These are phyloP conservation scores for Mucor mucedo DNA, from an alignment of 371 early-diverging fungal species.

Conservation along the genomic window DNA sequence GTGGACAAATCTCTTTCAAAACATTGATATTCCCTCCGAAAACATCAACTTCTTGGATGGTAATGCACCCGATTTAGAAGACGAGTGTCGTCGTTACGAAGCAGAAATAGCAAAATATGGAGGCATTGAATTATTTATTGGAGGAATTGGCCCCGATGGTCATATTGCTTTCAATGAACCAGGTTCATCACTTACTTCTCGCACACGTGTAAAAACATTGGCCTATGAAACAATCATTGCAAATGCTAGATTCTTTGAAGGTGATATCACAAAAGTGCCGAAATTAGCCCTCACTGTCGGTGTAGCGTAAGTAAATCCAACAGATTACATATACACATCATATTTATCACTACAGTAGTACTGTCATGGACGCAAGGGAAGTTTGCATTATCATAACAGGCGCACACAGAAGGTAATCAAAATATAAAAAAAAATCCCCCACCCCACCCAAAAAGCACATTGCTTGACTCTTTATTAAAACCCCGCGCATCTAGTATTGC, in stretches of 20 bases:
- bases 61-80: conserved; percentile 80
- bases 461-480: background rate
- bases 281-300: conserved; percentile 90
- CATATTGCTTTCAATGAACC: conserved; percentile 94
- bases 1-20: conserved; percentile 85
- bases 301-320: conserved; percentile 68
- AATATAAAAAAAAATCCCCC: background rate
- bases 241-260: conserved; percentile 88
- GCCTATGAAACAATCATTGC: conserved; percentile 92
- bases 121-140: conserved; percentile 84
- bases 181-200: conserved; percentile 84
- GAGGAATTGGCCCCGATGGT: conserved; percentile 89
- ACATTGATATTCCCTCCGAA: conserved; percentile 78
- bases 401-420: conserved; percentile 62
- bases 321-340: background rate
- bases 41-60: conserved; percentile 87
- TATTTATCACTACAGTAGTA: conserved; percentile 42
- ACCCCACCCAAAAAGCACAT: too few relatives aligned
- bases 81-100: conserved; percentile 81
- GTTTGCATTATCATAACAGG: conserved; percentile 88
- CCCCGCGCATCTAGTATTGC: conserved; percentile 53
- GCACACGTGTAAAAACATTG: conserved; percentile 87
- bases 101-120: conserved; percentile 77
- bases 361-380: conserved; percentile 88
- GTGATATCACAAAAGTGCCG: conserved; percentile 87